Conservation (phyloP, 108 stramenopile genomes). For the Parietichytrium sp. region DNA sequence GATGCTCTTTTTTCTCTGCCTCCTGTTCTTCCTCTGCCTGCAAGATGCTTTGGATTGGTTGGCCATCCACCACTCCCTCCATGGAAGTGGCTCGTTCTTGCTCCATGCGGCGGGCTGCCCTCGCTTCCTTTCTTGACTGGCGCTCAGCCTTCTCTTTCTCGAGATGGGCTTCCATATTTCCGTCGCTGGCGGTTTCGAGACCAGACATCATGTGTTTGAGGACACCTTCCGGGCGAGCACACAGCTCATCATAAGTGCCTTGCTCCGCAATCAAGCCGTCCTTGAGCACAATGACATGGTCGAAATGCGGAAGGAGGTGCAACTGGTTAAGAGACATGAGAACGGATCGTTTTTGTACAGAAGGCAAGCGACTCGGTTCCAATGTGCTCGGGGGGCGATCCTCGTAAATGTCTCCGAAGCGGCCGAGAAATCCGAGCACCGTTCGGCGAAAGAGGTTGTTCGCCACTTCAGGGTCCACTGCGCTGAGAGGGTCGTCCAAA, state of each 20-base stretch:
- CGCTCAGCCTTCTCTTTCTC: too few relatives aligned
- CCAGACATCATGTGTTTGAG: constrained; percentile 18
- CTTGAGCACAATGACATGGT: not conserved
- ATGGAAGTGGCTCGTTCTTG: too few relatives aligned
- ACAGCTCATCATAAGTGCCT: not conserved
- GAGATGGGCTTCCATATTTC: too few relatives aligned
- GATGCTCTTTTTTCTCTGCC: too few relatives aligned
- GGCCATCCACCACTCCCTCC: too few relatives aligned
- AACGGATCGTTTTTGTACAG: constrained; percentile 5
- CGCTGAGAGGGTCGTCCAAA: constrained; percentile 78
- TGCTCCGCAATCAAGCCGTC: not conserved
- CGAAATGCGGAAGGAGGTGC: not conserved
- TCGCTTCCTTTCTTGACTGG: too few relatives aligned
- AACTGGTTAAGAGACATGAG: constrained; percentile 39
- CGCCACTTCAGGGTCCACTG: constrained; percentile 79
- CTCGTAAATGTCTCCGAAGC: not conserved
- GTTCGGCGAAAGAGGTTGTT: constrained; percentile 68
- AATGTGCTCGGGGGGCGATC: not conserved
- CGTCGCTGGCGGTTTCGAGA: not conserved
- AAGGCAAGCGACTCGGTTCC: too few relatives aligned
- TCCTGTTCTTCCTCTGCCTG: too few relatives aligned
- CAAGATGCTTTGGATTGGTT: too few relatives aligned
- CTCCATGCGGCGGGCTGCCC: too few relatives aligned
- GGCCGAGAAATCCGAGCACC: not conserved
- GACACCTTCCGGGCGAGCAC: not conserved